Conservation (phyloP, 768 basidiomycete genomes). For the Tulasnella sp. region DNA sequence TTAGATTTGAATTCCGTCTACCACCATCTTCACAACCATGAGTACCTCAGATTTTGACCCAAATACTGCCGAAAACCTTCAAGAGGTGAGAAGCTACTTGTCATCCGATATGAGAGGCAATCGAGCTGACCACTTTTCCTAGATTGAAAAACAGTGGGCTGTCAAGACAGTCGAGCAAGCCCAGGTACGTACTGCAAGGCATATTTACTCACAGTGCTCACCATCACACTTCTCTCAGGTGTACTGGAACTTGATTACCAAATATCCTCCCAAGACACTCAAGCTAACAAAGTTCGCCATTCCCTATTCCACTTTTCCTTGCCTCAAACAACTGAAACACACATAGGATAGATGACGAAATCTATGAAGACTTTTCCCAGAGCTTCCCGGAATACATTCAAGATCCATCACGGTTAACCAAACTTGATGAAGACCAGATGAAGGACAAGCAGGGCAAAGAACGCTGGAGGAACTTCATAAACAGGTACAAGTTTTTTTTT, state of each 20-base stretch:
- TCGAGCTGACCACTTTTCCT: conserved; percentile 19
- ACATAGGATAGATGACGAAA: conserved; percentile 75
- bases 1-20: too few species aligned
- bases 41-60: too few species aligned
- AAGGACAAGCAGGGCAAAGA: conserved; percentile 81
- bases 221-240: conserved; percentile 38
- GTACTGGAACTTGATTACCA: conserved; percentile 87
- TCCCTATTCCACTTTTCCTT: neutral
- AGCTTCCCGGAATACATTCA: conserved; percentile 65
- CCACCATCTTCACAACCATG: too few species aligned
- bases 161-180: conserved; percentile 96
- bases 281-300: conserved; percentile 61
- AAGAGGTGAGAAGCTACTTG: too few species aligned
- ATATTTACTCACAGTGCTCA: neutral
- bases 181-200: conserved; percentile 44
- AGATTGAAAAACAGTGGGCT: conserved; percentile 98
- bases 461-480: conserved; percentile 81
- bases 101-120: too few species aligned
- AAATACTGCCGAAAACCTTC: too few species aligned
- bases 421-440: conserved; percentile 83
- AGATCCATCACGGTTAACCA: conserved; percentile 30
- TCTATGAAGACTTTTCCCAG: conserved; percentile 59
- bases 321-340: neutral
- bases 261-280: conserved; percentile 60
- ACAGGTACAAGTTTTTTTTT: conserved; percentile 34